Base-by-base conservation (phyloP, 2,329 filamentous ascomycete species). In the Fusarium sp. region DNA sequence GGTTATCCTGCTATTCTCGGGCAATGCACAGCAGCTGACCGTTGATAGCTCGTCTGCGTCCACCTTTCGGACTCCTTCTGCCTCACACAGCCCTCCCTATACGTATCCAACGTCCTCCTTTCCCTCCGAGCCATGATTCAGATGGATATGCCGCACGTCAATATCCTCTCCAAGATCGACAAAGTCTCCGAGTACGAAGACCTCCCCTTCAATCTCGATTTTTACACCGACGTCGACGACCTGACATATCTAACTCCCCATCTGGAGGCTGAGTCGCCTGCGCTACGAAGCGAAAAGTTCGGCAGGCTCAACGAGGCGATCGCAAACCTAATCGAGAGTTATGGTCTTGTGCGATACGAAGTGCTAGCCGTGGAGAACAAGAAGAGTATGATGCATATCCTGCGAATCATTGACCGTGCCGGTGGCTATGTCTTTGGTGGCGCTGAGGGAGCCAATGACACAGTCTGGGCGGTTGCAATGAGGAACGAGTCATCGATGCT, bases 81-180 rank as follows among this genome's bases (percentile, higher is more conserved):
- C 79, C 87, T 98, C 30, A 97, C 95, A 1, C 90, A 97, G 65
- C 96, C 96, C 1, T 98, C 95, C 4, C 89, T 98, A 65, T 99
- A 98, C 81, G 92, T 99, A 64, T 97, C 95, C 72, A 96, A 97
- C 74, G 87, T 99, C 61, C 91, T 99, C 60, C 90, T 99, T 27
- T 95, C 94, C 59, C 89, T 99, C 70, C 92, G 96, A 71, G 95
- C 94, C 74, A 99, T 99, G 95, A 90, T 99, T 56, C 96, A 98
- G 82, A 95, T 99, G 88, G 96, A 98, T 77, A 92, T 98, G 66
- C 94, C 96, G 1, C 94, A 98, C 78, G 86, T 99, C 72, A 99
- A 99, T 77, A 93, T 99, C 67, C 88, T 99, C 28, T 98, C 95
- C 62, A 99, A 99, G 83, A 97, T 99, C 82, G 96, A 99, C 82